A percentile compares a stretch with the other conserved stretches of the same genome.
These are phyloP conservation scores for Neopestalotiopsis sp. DNA, from an alignment of 2,329 filamentous ascomycete species.

Conservation along the genomic window DNA sequence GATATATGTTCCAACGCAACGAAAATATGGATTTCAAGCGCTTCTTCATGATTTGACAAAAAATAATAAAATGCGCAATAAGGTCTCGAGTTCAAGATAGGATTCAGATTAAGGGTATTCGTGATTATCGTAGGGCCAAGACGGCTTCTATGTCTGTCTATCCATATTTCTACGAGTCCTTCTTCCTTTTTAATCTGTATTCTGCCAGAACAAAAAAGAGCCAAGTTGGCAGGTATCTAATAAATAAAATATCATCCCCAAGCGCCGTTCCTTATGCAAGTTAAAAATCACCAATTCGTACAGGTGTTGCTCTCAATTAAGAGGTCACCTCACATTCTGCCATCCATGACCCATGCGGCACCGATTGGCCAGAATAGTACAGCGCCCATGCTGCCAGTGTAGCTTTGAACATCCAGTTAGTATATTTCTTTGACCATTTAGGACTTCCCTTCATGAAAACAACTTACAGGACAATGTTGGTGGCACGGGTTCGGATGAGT, in stretches of 20 bases:
- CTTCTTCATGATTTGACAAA: too few relatives aligned
- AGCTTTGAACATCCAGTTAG: background rate
- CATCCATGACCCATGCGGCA: conserved; percentile 8
- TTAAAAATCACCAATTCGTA: background rate
- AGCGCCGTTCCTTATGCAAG: conserved; percentile 1
- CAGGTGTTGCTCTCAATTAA: background rate
- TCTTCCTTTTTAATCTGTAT: background rate
- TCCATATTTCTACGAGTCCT: background rate
- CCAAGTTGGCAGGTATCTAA: background rate
- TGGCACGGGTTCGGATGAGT: conserved; percentile 11
- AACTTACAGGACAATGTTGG: conserved; percentile 8
- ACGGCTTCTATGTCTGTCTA: background rate
- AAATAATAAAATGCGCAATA: background rate
- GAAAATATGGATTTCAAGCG: too few relatives aligned
- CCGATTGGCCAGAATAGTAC: conserved; percentile 10
- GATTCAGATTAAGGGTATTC: background rate
- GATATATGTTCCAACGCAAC: too few relatives aligned
- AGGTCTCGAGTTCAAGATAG: background rate
- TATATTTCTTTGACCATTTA: background rate
- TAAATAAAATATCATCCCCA: background rate
- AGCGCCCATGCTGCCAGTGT: conserved; percentile 10
- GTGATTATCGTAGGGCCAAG: background rate
- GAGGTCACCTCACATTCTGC: conserved; percentile 10
- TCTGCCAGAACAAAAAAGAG: background rate
- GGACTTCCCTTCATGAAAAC: background rate